These are phyloP conservation scores for Fraxinus baroniana DNA, from an alignment of 305 asterid genomes.

Conservation along the genomic window DNA sequence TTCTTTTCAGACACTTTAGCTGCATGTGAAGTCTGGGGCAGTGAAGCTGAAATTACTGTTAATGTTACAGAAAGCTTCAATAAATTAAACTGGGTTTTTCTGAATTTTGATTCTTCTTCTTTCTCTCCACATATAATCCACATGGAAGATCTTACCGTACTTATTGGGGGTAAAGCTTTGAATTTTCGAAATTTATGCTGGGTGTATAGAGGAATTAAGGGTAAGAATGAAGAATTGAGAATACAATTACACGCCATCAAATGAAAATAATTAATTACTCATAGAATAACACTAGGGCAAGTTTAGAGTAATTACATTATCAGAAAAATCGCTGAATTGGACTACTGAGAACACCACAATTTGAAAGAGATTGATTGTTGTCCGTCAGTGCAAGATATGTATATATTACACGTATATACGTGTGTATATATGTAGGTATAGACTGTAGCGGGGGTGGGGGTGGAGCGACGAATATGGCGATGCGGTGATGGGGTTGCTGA, in stretches of 20 bases:
- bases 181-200: slow-evolving; percentile 33
- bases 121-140: slow-evolving; percentile 29
- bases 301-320: slow-evolving; percentile 5
- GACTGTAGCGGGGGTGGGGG: neutral
- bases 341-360: neutral
- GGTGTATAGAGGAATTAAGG: slow-evolving; percentile 26
- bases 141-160: too few relatives aligned
- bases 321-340: neutral
- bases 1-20: slow-evolving; percentile 66
- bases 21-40: slow-evolving; percentile 59
- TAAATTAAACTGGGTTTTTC: slow-evolving; percentile 38
- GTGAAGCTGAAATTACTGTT: slow-evolving; percentile 67
- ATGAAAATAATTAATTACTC: slow-evolving; percentile 11
- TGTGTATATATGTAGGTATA: neutral
- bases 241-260: slow-evolving; percentile 50
- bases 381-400: neutral
- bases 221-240: slow-evolving; percentile 44
- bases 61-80: slow-evolving; percentile 62
- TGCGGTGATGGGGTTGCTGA: neutral
- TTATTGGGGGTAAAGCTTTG: slow-evolving; percentile 35
- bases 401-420: neutral
- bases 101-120: slow-evolving; percentile 37
- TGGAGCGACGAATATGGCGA: neutral
- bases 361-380: neutral
- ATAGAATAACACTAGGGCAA: neutral